These are phyloP conservation scores for Sechiopsis laciniata DNA, from an alignment of 306 rosid species.

Conservation along the genomic window DNA sequence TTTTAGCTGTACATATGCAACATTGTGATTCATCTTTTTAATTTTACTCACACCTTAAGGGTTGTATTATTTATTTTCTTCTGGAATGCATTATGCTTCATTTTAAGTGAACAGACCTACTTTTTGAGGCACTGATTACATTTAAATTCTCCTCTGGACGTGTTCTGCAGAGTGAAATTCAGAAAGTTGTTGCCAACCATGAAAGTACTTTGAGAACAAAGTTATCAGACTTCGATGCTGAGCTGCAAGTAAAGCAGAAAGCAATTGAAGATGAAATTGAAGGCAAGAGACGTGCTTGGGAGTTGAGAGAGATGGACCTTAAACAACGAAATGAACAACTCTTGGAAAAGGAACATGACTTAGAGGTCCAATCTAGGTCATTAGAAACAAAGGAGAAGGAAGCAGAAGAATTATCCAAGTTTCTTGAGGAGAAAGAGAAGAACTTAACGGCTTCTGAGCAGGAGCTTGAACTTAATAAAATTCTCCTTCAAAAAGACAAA, in stretches of 20 bases:
- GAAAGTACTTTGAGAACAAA: constrained; percentile 50
- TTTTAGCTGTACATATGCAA: constrained; percentile 9
- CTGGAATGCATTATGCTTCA: background rate
- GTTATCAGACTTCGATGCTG: constrained; percentile 60
- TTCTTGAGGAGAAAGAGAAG: constrained; percentile 57
- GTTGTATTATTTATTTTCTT: background rate
- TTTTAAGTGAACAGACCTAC: background rate
- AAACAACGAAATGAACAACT: constrained; percentile 61
- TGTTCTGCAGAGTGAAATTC: constrained; percentile 57
- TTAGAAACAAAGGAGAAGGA: constrained; percentile 72
- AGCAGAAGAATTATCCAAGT: constrained; percentile 42
- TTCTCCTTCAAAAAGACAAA: constrained; percentile 56
- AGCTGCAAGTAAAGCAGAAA: constrained; percentile 56
- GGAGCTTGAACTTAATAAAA: constrained; percentile 57
- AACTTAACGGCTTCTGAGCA: constrained; percentile 42
- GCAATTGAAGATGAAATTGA: constrained; percentile 71
- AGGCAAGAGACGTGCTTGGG: constrained; percentile 85
- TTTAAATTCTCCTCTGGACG: constrained; percentile 23
- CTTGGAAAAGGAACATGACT: constrained; percentile 63
- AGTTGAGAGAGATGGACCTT: constrained; percentile 79
- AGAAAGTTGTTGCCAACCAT: constrained; percentile 52
- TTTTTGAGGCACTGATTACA: background rate
- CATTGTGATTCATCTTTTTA: background rate
- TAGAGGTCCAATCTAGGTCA: constrained; percentile 56
- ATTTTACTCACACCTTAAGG: background rate